Percentiles rank a stretch among this genome's conserved stretches.
Conservation (phyloP, 352 stramenopile species). For the Pythium sukuiense region DNA sequence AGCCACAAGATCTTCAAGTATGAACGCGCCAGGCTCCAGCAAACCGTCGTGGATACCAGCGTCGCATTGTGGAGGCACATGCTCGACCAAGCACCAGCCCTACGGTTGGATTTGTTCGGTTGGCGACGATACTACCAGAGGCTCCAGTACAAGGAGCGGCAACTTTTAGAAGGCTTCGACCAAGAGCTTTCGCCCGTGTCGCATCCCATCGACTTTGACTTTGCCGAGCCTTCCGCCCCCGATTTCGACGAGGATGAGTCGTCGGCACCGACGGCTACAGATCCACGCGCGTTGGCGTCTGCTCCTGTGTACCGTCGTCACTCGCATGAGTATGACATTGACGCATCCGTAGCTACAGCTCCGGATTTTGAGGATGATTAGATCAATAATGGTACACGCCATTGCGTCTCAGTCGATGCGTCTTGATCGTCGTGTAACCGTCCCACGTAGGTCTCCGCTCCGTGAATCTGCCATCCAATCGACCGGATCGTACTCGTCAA, state of each 20-base stretch:
- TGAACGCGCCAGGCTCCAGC: not conserved
- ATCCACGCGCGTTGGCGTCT: not conserved
- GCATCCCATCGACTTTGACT: not conserved
- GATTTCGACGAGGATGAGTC: not conserved
- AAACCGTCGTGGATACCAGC: not conserved
- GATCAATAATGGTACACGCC: no score
- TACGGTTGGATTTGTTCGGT: not conserved
- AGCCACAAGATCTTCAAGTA: not conserved
- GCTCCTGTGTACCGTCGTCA: not conserved
- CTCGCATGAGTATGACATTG: not conserved
- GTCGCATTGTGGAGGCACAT: not conserved
- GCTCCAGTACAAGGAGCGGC: not conserved
- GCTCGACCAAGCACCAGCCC: not conserved
- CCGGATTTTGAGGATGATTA: not conserved
- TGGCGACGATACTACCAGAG: not conserved
- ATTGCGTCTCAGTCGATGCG: no score
- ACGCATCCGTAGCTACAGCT: not conserved
- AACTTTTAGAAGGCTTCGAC: not conserved
- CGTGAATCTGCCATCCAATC: not conserved
- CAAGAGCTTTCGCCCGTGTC: not conserved
- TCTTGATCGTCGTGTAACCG: not conserved
- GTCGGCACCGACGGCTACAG: not conserved
- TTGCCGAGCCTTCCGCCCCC: not conserved
- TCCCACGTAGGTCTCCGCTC: no score
- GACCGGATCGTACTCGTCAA: not conserved